phyloP scores from a whole-genome alignment of 2,329 filamentous ascomycete genomes.

The Pseudogymnoascus pannorum region DNA sequence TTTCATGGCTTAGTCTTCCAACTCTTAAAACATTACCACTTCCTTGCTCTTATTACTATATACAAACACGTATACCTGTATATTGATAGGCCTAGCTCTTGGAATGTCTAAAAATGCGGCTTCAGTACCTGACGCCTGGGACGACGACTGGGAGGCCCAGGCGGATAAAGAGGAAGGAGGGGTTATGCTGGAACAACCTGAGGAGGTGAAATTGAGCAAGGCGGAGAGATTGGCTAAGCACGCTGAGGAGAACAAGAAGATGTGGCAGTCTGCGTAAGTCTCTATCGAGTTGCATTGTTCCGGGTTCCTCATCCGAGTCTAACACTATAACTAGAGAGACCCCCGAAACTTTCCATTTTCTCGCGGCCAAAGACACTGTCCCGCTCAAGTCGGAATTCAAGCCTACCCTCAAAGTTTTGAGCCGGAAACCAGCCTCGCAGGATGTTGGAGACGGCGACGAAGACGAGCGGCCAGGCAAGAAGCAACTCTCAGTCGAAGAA shows the following conservation, averaged over 20 bases:
- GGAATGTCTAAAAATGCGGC: conserved; percentile 9
- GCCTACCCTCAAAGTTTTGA: conserved; percentile 74
- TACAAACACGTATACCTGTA: not conserved
- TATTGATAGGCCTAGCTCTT: not conserved
- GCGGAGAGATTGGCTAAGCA: conserved; percentile 75
- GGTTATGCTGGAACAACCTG: conserved; percentile 16
- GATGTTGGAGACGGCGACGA: conserved; percentile 57
- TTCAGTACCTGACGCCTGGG: conserved; percentile 71
- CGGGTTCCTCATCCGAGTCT: not conserved
- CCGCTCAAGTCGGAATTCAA: conserved; percentile 69
- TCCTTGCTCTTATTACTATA: not conserved
- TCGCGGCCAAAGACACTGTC: conserved; percentile 56
- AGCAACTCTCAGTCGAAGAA: conserved; percentile 65
- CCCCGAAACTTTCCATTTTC: conserved; percentile 65
- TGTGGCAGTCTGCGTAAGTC: conserved; percentile 83
- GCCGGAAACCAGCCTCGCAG: conserved; percentile 62
- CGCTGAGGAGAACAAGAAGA: conserved; percentile 70
- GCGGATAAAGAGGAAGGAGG: conserved; percentile 49
- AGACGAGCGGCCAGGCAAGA: conserved; percentile 51
- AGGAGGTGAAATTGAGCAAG: conserved; percentile 47
- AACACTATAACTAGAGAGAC: conserved; percentile 50
- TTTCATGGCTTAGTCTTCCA: not conserved
- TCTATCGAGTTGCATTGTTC: conserved; percentile 12
- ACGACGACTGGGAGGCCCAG: conserved; percentile 75
- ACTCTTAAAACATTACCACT: not conserved